Conservation (phyloP, 1,284 basidiomycete genomes). For the Heterobasidion irregulare region DNA sequence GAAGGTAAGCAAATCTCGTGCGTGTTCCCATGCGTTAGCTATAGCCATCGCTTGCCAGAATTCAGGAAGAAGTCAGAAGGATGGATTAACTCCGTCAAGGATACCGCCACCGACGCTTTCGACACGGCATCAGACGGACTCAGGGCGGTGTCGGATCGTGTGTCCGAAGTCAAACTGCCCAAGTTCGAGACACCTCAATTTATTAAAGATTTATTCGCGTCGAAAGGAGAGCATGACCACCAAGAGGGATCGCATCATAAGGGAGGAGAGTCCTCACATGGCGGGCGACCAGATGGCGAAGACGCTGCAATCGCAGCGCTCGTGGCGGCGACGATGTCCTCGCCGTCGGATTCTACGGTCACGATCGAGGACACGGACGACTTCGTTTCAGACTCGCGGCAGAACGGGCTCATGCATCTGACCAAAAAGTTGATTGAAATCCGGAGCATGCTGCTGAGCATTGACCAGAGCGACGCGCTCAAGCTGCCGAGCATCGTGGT, state of each 20-base stretch:
- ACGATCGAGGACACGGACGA: conserved; percentile 25
- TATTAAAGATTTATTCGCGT: conserved; percentile 58
- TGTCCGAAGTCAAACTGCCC: conserved; percentile 59
- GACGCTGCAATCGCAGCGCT: conserved; percentile 59
- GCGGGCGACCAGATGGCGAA: conserved; percentile 41
- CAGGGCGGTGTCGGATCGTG: conserved; percentile 46
- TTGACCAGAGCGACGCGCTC: conserved; percentile 91
- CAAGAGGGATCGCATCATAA: conserved; percentile 16
- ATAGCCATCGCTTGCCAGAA: conserved; percentile 32
- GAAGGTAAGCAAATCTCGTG: conserved; percentile 53
- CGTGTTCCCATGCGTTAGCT: not conserved
- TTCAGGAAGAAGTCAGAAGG: conserved; percentile 57
- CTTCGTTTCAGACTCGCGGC: conserved; percentile 28
- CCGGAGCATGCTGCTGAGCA: conserved; percentile 84
- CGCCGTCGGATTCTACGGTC: conserved; percentile 53
- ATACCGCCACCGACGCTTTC: conserved; percentile 57
- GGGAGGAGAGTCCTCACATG: conserved; percentile 17
- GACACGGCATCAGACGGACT: conserved; percentile 60
- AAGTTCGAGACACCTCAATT: conserved; percentile 65
- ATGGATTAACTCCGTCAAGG: conserved; percentile 60
- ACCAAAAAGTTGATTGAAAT: conserved; percentile 97
- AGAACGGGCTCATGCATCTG: conserved; percentile 82
- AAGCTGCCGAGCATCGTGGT: conserved; percentile 97
- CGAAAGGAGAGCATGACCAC: conserved; percentile 22
- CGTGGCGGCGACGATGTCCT: conserved; percentile 65